phyloP scores from a whole-genome alignment of 176 grass and related monocot genomes.

The Oryza rufipogon region DNA sequence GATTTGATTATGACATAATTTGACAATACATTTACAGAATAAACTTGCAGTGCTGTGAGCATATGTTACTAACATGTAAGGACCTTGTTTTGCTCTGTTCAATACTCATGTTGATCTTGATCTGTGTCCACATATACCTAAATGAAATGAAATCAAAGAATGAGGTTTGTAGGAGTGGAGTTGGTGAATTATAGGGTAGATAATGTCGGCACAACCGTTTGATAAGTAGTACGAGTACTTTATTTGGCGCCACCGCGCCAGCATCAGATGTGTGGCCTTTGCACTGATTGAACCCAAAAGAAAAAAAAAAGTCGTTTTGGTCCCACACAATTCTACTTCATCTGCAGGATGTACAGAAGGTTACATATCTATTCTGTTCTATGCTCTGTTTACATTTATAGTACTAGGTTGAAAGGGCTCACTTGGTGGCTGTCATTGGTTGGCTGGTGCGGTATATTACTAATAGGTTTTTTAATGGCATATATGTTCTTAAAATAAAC shows the following conservation, averaged over 20 bases:
- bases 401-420: not conserved
- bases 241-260: not conserved
- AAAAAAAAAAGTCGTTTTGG: not conserved
- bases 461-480: not conserved
- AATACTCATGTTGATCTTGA: too few relatives aligned
- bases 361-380: not conserved
- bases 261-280: not conserved
- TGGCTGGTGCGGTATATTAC: not conserved
- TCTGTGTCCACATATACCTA: too few relatives aligned
- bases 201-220: not conserved
- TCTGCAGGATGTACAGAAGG: not conserved
- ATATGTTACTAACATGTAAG: too few relatives aligned
- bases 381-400: not conserved
- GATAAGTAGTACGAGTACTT: not conserved
- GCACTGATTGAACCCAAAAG: not conserved
- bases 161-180: too few relatives aligned
- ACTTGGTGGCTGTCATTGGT: not conserved
- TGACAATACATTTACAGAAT: too few relatives aligned
- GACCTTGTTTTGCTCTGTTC: too few relatives aligned
- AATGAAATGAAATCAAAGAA: too few relatives aligned
- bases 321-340: not conserved
- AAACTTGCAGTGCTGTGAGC: too few relatives aligned
- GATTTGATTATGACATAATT: too few relatives aligned
- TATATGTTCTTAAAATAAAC: conserved; percentile 10
- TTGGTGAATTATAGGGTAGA: not conserved